Base-by-base conservation (phyloP, 352 stramenopile genomes). In the Globisporangium solare region DNA sequence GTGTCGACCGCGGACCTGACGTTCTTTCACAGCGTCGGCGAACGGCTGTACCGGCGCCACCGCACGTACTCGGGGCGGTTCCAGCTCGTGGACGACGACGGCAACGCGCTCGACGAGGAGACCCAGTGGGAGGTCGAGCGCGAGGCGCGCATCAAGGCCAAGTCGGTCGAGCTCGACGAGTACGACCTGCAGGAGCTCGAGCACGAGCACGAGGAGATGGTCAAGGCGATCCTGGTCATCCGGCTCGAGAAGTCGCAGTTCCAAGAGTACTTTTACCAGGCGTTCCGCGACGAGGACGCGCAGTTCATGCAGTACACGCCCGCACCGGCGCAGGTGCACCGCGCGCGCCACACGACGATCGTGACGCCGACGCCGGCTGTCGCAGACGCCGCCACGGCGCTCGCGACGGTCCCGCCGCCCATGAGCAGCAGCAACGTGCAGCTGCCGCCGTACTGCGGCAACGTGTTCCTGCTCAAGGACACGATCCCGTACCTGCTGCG, bases 401-500 rank as follows among this genome's bases (percentile, higher is more conserved):
- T 47, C 21, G 41, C 54, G 22, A 45, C 37, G 0, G 56, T 74
- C 50, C 75, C 68, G 47, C 60, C 27, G 67, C 63, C 60, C 48
- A 56, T n/a, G 45, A 61, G 56, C 24, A 6, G 47, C 27, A 24
- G 59, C 37, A 61, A 71, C 51, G 27, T 86, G 49, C 60, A 82
- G 51, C 47, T 93, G 49, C 80, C 81, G 41, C 76, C 83, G 17
- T 93, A 88, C 63, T 89, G 74, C 39, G 80, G 80, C 18, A 86
- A 89, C 56, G 71, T 93, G 42, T 82, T 88, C 56, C 52, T 90
- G 41, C 71, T 91, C 11, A 90, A 90, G 61, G 74, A 89, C 57
- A 77, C 76, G 49, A 86, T 88, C 50, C 77, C 80, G 14, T 83
- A 88, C 60, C 56, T 93, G 51, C 76, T 91, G 50, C 75, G 80